These are phyloP conservation scores for Exophiala phaeomuriformis DNA, from an alignment of 2,329 filamentous ascomycete genomes.

Conservation along the genomic window DNA sequence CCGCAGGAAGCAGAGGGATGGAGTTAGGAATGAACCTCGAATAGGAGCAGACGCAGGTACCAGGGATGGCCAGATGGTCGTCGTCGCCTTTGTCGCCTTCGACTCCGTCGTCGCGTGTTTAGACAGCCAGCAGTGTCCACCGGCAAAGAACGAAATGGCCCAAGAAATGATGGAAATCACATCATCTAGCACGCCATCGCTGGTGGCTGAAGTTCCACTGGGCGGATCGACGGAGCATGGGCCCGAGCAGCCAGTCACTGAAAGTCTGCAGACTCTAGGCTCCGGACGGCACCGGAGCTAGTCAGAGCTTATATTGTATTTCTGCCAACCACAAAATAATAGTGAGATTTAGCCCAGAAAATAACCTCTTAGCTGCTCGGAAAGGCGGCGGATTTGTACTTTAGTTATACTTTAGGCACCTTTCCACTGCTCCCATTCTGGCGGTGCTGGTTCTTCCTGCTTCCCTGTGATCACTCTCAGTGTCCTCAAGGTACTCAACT, in stretches of 20 bases:
- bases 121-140: too few species aligned
- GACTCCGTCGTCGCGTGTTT: too few species aligned
- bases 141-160: neutral
- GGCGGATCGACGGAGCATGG: neutral
- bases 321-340: too few species aligned
- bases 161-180: slow-evolving; percentile 7
- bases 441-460: neutral
- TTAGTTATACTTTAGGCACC: neutral
- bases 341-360: too few species aligned
- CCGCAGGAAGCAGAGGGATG: neutral
- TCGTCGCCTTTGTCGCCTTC: too few species aligned
- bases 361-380: too few species aligned
- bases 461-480: neutral
- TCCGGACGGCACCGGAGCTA: neutral
- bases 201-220: neutral
- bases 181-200: slow-evolving; percentile 2
- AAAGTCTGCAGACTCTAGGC: neutral
- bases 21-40: neutral
- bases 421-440: neutral
- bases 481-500: too few species aligned
- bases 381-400: too few species aligned
- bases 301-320: too few species aligned
- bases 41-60: slow-evolving; percentile 4
- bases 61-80: neutral
- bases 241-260: neutral